A percentile compares a stretch with the other conserved stretches of the same genome.
These are phyloP conservation scores for Hymenoscyphus fructigenus DNA, from an alignment of 2,329 filamentous ascomycete species.

Conservation along the genomic window DNA sequence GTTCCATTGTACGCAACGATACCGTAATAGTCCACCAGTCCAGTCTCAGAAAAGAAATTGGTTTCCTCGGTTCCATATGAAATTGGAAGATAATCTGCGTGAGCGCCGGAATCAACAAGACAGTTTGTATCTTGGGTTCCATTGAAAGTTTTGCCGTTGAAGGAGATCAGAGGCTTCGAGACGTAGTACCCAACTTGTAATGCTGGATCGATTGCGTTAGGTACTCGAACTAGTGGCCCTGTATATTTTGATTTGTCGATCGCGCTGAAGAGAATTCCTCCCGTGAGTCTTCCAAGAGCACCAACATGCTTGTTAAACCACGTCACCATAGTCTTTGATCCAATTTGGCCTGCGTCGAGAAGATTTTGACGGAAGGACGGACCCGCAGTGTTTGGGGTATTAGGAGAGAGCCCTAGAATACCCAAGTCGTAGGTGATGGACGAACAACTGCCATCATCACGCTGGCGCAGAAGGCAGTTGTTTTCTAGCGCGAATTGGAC, in stretches of 20 bases:
- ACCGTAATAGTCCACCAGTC: constrained; percentile 32
- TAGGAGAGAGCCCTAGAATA: constrained; percentile 36
- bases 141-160: constrained; percentile 26
- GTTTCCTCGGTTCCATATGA: constrained; percentile 9
- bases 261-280: constrained; percentile 38
- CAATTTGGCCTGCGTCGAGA: constrained; percentile 32
- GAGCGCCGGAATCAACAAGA: constrained; percentile 38
- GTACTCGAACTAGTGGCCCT: constrained; percentile 36
- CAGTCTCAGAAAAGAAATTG: constrained; percentile 25
- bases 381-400: constrained; percentile 27
- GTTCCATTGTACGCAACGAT: constrained; percentile 3
- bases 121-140: constrained; percentile 23
- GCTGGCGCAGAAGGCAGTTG: constrained; percentile 27
- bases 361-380: constrained; percentile 38
- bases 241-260: constrained; percentile 38
- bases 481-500: constrained; percentile 33
- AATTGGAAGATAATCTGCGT: constrained; percentile 31
- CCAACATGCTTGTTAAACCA: constrained; percentile 38
- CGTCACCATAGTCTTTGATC: constrained; percentile 35
- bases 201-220: constrained; percentile 9
- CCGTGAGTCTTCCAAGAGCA: constrained; percentile 29
- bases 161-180: constrained; percentile 26
- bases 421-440: constrained; percentile 31
- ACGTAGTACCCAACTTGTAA: constrained; percentile 27
- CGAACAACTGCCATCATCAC: constrained; percentile 24